phyloP scores from a whole-genome alignment of 2,329 filamentous ascomycete genomes.

The Bipolaris victoriae region DNA sequence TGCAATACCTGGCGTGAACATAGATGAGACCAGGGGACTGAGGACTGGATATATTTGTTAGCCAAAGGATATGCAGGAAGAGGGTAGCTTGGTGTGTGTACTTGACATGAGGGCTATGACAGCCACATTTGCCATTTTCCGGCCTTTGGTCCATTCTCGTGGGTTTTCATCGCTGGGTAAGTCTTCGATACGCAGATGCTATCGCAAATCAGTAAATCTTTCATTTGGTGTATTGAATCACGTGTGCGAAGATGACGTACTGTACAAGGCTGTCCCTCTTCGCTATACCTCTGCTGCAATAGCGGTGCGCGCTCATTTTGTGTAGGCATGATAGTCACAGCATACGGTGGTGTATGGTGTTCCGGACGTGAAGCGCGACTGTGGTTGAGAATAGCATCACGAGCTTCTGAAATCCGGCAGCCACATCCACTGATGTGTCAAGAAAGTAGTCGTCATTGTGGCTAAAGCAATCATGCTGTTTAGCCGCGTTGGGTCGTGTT shows the following conservation, averaged over 20 bases:
- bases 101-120: constrained; percentile 59
- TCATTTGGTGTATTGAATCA: background rate
- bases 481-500: constrained; percentile 11
- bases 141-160: constrained; percentile 52
- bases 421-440: background rate
- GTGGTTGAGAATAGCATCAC: background rate
- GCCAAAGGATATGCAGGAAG: background rate
- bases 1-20: constrained; percentile 60
- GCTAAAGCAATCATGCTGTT: constrained; percentile 1
- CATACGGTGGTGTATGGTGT: background rate
- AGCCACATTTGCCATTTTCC: constrained; percentile 57
- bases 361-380: background rate
- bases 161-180: constrained; percentile 53
- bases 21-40: constrained; percentile 56
- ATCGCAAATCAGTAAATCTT: constrained; percentile 21
- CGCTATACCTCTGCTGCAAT: constrained; percentile 40
- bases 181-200: constrained; percentile 32
- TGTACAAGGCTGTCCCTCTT: constrained; percentile 42
- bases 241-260: constrained; percentile 24
- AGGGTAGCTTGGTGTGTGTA: constrained; percentile 20
- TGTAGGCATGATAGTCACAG: constrained; percentile 24
- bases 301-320: constrained; percentile 50
- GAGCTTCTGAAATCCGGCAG: background rate
- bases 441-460: constrained; percentile 14
- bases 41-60: constrained; percentile 43